Evolutionary conservation across 2,329 filamentous ascomycete species (phyloP).

Genomic region (Colletotrichum cuscutae): DNA sequence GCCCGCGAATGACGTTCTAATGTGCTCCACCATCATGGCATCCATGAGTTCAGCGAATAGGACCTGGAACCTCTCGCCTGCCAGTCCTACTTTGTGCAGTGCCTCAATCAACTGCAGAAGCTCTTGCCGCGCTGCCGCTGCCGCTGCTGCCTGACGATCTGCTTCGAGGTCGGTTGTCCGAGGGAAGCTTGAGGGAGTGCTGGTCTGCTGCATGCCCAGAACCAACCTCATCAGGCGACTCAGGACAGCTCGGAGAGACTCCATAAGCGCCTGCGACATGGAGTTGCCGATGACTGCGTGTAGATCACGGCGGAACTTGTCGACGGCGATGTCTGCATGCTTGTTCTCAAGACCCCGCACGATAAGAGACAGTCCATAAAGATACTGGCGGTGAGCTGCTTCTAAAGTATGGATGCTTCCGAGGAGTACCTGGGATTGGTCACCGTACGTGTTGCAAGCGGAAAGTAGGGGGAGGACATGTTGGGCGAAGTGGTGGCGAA

Average conservation of each 20-base stretch:
- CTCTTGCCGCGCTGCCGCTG: slow-evolving; percentile 56
- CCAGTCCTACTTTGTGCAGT: slow-evolving; percentile 73
- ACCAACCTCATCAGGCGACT: slow-evolving; percentile 55
- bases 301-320: slow-evolving; percentile 69
- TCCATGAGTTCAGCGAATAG: slow-evolving; percentile 79
- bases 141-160: slow-evolving; percentile 40
- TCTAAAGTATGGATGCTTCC: slow-evolving; percentile 68
- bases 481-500: slow-evolving; percentile 68
- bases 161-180: slow-evolving; percentile 36
- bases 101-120: slow-evolving; percentile 67
- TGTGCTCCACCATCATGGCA: slow-evolving; percentile 70
- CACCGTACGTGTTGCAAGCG: slow-evolving; percentile 54
- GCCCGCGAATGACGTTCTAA: slow-evolving; percentile 70
- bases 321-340: slow-evolving; percentile 49
- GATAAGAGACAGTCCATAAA: slow-evolving; percentile 64
- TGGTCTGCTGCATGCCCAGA: slow-evolving; percentile 50
- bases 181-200: slow-evolving; percentile 19
- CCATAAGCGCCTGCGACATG: slow-evolving; percentile 62
- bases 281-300: slow-evolving; percentile 74
- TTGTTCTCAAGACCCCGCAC: slow-evolving; percentile 56
- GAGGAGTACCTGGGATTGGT: slow-evolving; percentile 58
- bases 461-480: slow-evolving; percentile 67
- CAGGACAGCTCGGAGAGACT: slow-evolving; percentile 65
- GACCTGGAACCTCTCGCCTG: slow-evolving; percentile 75
- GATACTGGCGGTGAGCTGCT: slow-evolving; percentile 67